phyloP scores from a whole-genome alignment of 306 rosid genomes.

The Echinosophora koreensis region DNA sequence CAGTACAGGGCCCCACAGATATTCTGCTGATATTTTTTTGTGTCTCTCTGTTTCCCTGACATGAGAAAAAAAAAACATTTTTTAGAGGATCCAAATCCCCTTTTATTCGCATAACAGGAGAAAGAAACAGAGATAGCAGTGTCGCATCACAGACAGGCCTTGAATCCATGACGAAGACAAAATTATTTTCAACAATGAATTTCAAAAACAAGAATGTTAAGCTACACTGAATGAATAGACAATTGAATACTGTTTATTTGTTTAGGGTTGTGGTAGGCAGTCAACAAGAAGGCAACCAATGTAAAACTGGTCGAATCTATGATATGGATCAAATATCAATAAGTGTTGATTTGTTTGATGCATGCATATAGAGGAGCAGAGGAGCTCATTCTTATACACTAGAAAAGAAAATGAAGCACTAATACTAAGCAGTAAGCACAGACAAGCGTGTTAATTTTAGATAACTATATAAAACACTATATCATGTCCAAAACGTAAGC shows the following conservation, averaged over 20 bases:
- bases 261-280: too few species aligned
- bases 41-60: background rate
- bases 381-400: background rate
- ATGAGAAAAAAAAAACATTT: background rate
- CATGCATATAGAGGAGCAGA: background rate
- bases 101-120: background rate
- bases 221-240: background rate
- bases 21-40: background rate
- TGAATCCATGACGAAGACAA: background rate
- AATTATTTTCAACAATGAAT: background rate
- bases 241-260: background rate
- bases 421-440: background rate
- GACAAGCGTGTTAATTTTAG: background rate
- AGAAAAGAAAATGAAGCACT: background rate
- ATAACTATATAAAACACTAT: background rate
- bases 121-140: background rate
- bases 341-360: background rate
- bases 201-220: constrained; percentile 1
- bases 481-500: background rate
- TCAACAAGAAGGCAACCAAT: too few species aligned
- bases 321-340: too few species aligned
- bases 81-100: constrained; percentile 7
- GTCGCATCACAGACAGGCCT: background rate
- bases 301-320: too few species aligned
- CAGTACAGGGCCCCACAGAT: background rate